These are phyloP conservation scores for Sarocladium oryzae DNA, from an alignment of 2,329 filamentous ascomycete genomes.

Conservation along the genomic window DNA sequence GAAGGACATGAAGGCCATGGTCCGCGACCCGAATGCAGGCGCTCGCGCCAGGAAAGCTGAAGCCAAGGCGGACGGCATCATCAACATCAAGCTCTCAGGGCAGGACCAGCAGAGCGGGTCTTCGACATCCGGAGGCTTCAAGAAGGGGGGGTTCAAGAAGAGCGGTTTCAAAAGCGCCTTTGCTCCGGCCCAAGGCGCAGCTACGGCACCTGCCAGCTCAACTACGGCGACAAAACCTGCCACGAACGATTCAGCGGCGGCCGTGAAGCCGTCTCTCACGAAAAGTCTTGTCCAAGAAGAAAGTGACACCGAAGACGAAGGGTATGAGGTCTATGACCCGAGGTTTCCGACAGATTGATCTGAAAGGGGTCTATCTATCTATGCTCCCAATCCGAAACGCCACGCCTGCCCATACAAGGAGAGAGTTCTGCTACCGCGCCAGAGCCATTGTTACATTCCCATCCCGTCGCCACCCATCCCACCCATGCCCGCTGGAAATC, in stretches of 20 bases:
- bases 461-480: neutral
- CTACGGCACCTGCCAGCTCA: conserved; percentile 7
- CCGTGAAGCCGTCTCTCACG: conserved; percentile 15
- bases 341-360: conserved; percentile 52
- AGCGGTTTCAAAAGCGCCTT: conserved; percentile 77
- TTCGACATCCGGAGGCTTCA: conserved; percentile 42
- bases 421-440: neutral
- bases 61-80: conserved; percentile 61
- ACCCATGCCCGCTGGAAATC: conserved; percentile 18
- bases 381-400: conserved; percentile 6
- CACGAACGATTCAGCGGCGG: conserved; percentile 18
- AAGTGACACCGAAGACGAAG: conserved; percentile 64
- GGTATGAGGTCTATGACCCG: conserved; percentile 62
- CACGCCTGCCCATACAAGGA: neutral
- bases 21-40: conserved; percentile 61
- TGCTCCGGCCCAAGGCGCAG: conserved; percentile 40
- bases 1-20: conserved; percentile 82
- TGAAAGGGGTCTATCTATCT: neutral
- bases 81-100: conserved; percentile 56
- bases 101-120: conserved; percentile 21
- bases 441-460: conserved; percentile 3
- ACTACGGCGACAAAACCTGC: conserved; percentile 29
- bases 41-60: conserved; percentile 63
- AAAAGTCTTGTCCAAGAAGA: conserved; percentile 30
- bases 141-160: conserved; percentile 72